Base-by-base conservation (phyloP, 441 rosid genomes). In the Pelargonium citronellum region DNA sequence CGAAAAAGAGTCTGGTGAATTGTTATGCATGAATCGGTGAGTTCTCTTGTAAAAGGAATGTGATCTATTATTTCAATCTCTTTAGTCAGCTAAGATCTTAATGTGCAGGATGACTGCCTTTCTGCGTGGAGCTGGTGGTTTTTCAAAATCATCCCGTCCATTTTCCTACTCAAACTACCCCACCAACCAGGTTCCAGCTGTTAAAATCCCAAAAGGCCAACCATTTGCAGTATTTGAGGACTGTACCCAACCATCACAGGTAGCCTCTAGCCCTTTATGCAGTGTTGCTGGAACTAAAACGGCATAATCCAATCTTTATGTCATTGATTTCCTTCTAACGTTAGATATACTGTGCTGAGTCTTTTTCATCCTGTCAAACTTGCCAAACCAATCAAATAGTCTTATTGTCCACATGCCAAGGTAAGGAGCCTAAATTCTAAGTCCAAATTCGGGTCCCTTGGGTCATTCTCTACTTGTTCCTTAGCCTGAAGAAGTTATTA, bases 71-170 rank as follows among this genome's bases (percentile, higher is more conserved):
- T 22, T 61, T 0, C 4, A 34, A 41, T 75, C 67, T 27, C 46
- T 60, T 24, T 66, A 41, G 72, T 77, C 7, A 64, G 37, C 66
- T 66, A 68, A 66, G 20, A 75, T 71, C 69, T 67, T 72, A 11
- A 49, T 83, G 63, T 69, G 71, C 85, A 95, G 98, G 77, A n/a
- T 76, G 68, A 92, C 89, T 73, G 74, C 15, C 7, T 90, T 63
- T 77, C 81, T 89, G 64, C 83, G 94, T 13, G 97, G 97, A 66
- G 97, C 96, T 63, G 94, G 97, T 63, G 96, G 99, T 78, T 94
- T 90, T 83, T 94, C 99, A 69, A 82, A 83, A 64, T 79, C 96
- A 66, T 75, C 89, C 71, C 69, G 69, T 2, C 96, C 94, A 1
- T 91, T 74, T 83, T 86, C 95, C 19, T 92, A 89, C 85, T 75